Base-by-base conservation (phyloP, 768 basidiomycete species). In the Leccinum subgranulosum region DNA sequence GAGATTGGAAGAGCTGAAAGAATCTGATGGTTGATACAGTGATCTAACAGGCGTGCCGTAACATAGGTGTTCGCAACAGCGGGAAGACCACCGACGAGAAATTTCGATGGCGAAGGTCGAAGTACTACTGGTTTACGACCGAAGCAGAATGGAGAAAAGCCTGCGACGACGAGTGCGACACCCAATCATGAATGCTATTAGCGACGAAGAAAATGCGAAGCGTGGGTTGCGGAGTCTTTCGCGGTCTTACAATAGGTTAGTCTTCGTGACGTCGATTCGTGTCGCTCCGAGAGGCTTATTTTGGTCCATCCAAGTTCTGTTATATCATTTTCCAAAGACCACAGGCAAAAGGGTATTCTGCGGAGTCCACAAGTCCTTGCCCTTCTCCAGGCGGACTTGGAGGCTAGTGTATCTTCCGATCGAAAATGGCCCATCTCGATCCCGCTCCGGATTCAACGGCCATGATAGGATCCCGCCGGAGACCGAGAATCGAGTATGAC, bases 401-500 rank as follows among this genome's bases (percentile, higher is more conserved):
- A 28, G 8, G 28, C 28, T 28, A 28, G 28, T 19, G n/a, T 8
- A 45, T 45, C 43, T 21, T 45, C 39, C 3, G 12, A 45, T 45
- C 43, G 5, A 39, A 12, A 6, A 45, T 45, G 43, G 19, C 41
- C 9, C 41, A 43, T 43, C n/a, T 19, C 0, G 19, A 21, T 8
- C 39, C 19, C 41, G 10, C 21, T 23, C 29, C 43, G 5, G 29
- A 45, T 27, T 27, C 6, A 2, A 34, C 17, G 0, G 11, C 17
- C 36, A 17, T 6, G 29, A n/a, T 57, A 39, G 3, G 17, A 49
- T 54, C 45, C 63, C 29, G 47, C 45, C 3, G 45, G n/a, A 4
- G 51, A 43, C 23, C 46, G 14, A 23, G 63, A 55, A 34, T 62
- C 55, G 27, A 33, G 41, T 41, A 19, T 41, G 10, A n/a, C 41